A percentile compares a stretch with the other conserved stretches of the same genome.
Conservation (phyloP, 78 protist genomes). For the Anaeramoeba ignava region DNA sequence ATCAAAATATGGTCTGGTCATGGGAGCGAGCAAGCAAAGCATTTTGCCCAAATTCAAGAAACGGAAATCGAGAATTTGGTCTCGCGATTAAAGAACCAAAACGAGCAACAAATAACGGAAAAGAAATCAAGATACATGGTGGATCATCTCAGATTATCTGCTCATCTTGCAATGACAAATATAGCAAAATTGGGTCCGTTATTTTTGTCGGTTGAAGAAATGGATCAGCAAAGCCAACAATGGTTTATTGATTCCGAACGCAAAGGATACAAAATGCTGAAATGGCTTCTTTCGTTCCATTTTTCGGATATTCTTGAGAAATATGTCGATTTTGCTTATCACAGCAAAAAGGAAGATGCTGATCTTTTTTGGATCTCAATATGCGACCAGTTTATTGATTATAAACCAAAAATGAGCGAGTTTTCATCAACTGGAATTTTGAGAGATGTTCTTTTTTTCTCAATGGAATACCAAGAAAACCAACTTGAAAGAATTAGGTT, state of each 20-base stretch:
- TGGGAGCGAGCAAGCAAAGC: background rate
- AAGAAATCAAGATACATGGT: no score
- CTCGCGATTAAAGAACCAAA: background rate
- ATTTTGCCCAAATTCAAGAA: background rate
- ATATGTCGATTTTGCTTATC: background rate
- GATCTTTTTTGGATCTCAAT: background rate
- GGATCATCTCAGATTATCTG: background rate
- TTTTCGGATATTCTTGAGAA: background rate
- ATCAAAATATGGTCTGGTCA: background rate
- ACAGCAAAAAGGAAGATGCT: background rate
- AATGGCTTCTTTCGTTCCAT: background rate
- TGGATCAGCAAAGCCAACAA: background rate
- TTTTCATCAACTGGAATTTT: background rate
- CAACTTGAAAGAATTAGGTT: background rate
- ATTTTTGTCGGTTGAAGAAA: background rate
- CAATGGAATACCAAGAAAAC: background rate
- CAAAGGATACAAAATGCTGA: background rate
- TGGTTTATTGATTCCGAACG: background rate
- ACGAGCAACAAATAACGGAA: background rate
- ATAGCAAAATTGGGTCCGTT: background rate
- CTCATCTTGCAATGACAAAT: background rate
- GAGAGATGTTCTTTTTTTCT: background rate
- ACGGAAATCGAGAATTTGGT: background rate
- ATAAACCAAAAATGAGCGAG: background rate
- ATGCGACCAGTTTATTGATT: slow-evolving; percentile 1